Conservation (phyloP, 2,329 filamentous ascomycete genomes). For the Trichoderma brevicompactum region DNA sequence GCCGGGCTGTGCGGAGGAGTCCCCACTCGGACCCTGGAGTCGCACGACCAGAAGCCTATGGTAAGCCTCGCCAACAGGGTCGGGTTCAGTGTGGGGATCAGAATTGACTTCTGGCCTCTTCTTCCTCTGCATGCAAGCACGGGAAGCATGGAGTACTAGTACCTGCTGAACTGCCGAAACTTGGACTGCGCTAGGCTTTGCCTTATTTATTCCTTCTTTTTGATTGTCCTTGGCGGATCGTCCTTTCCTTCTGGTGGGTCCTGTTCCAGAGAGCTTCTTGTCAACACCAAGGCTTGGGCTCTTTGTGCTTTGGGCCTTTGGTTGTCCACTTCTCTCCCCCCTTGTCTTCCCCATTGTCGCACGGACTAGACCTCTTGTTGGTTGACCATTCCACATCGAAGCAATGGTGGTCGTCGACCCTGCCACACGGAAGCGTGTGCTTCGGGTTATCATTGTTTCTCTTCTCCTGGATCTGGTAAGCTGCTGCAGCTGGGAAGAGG, state of each 20-base stretch:
- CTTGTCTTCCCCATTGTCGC: not conserved
- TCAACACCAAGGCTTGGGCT: not conserved
- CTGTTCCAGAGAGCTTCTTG: not conserved
- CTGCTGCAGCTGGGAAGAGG: not conserved
- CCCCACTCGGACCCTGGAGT: slow-evolving; percentile 1
- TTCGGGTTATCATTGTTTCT: slow-evolving; percentile 87
- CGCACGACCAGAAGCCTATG: not conserved
- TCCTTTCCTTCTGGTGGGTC: slow-evolving; percentile 14
- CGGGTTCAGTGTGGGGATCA: slow-evolving; percentile 18
- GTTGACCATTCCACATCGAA: not conserved
- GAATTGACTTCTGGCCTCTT: slow-evolving; percentile 24
- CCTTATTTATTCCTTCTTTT: slow-evolving; percentile 3
- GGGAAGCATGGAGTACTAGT: slow-evolving; percentile 19
- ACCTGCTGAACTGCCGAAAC: slow-evolving; percentile 17
- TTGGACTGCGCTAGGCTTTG: slow-evolving; percentile 12
- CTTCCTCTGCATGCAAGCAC: slow-evolving; percentile 7
- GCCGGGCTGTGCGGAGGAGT: not conserved
- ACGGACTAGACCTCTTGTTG: slow-evolving; percentile 28
- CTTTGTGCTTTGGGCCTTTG: not conserved
- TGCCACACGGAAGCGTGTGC: slow-evolving; percentile 73
- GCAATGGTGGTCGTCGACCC: slow-evolving; percentile 53
- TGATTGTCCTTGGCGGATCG: slow-evolving; percentile 1
- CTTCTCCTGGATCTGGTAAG: slow-evolving; percentile 84
- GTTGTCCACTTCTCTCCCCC: not conserved
- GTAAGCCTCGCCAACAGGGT: slow-evolving; percentile 15